phyloP scores from a whole-genome alignment of 148 eudicot species.

The Silene latifolia region DNA sequence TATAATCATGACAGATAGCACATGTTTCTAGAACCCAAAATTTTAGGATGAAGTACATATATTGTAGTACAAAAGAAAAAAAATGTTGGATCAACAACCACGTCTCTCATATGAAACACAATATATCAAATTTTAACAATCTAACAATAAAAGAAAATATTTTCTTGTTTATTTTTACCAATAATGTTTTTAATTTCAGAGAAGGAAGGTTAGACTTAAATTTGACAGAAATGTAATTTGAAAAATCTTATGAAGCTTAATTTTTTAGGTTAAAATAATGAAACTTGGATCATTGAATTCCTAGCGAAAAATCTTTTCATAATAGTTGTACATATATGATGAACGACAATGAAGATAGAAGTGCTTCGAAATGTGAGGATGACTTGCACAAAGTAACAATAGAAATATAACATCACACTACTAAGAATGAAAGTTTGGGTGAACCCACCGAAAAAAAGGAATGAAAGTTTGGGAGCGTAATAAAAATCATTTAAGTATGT shows the following conservation, averaged over 20 bases:
- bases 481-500: neutral
- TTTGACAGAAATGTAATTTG: too few relatives aligned
- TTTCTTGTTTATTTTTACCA: too few relatives aligned
- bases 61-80: neutral
- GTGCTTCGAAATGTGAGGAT: neutral
- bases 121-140: neutral
- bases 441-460: too few relatives aligned
- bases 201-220: neutral
- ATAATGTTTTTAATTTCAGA: too few relatives aligned
- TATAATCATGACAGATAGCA: neutral
- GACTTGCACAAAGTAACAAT: neutral
- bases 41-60: too few relatives aligned
- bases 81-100: neutral
- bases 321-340: too few relatives aligned
- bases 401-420: neutral
- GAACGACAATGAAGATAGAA: neutral
- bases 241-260: too few relatives aligned
- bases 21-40: too few relatives aligned
- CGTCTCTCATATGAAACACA: neutral
- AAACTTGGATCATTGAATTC: too few relatives aligned
- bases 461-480: neutral
- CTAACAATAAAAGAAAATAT: neutral
- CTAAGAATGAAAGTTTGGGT: neutral
- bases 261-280: too few relatives aligned
- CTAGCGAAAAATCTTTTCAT: too few relatives aligned